Conservation (phyloP, 2,329 filamentous ascomycete genomes). For the Blastomyces silverae region DNA sequence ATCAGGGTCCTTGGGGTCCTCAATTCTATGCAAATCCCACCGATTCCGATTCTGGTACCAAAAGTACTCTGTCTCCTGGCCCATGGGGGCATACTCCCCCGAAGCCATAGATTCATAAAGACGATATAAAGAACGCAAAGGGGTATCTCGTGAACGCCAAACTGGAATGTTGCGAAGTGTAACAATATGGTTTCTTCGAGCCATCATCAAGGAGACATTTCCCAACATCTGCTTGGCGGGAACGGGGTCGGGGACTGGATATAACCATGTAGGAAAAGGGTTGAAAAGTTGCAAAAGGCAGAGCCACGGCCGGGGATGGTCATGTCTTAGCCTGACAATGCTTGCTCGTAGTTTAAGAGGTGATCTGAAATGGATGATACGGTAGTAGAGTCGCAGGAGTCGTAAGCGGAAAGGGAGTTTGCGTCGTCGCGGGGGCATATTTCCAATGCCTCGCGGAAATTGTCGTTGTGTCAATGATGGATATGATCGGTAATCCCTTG, state of each 20-base stretch:
- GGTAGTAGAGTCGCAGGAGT: conserved; percentile 6
- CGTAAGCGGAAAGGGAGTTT: conserved; percentile 5
- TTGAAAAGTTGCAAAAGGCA: conserved; percentile 24
- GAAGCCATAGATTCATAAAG: conserved; percentile 26
- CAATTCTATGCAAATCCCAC: conserved; percentile 25
- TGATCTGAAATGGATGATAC: conserved; percentile 7
- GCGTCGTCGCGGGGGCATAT: conserved; percentile 6
- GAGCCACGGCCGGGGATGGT: conserved; percentile 22
- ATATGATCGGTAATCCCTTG: not conserved
- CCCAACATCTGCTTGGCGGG: conserved; percentile 18
- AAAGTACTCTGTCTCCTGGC: conserved; percentile 27
- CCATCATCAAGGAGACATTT: conserved; percentile 16
- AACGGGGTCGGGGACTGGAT: conserved; percentile 22
- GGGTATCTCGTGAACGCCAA: conserved; percentile 26
- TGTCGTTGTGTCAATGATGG: not conserved
- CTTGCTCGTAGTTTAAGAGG: conserved; percentile 24
- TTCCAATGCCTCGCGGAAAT: conserved; percentile 1
- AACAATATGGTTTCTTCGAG: conserved; percentile 14
- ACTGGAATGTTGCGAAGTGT: conserved; percentile 21
- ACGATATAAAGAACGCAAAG: conserved; percentile 26
- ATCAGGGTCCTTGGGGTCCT: conserved; percentile 26
- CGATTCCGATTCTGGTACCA: conserved; percentile 23
- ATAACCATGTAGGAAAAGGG: conserved; percentile 20
- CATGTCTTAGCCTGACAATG: conserved; percentile 22
- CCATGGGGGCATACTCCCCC: conserved; percentile 22